Conservation (phyloP, 2,329 filamentous ascomycete genomes). For the Ceratocystis albifundus region DNA sequence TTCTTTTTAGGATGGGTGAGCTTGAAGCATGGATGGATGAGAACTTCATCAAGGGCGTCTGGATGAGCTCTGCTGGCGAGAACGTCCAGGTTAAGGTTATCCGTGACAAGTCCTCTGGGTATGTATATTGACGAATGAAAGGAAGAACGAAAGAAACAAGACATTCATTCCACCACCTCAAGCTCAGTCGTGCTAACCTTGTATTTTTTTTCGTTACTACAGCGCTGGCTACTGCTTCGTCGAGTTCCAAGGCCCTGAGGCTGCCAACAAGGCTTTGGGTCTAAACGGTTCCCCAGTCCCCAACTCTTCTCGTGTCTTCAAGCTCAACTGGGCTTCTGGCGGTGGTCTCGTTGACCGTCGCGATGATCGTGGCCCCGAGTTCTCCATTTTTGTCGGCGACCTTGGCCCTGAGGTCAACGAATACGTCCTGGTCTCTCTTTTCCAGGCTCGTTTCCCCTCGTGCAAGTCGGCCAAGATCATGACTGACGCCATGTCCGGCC, state of each 20-base stretch:
- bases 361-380: constrained; percentile 93
- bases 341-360: constrained; percentile 89
- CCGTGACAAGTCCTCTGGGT: constrained; percentile 97
- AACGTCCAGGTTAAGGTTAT: constrained; percentile 99
- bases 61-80: constrained; percentile 78
- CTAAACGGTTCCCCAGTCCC: constrained; percentile 84
- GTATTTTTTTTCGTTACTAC: neutral
- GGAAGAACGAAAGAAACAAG: too few species aligned
- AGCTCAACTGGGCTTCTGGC: constrained; percentile 98
- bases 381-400: constrained; percentile 94
- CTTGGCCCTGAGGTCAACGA: constrained; percentile 97
- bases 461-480: constrained; percentile 99
- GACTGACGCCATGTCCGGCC: constrained; percentile 95
- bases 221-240: constrained; percentile 99
- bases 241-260: constrained; percentile 72
- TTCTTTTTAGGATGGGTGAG: constrained; percentile 79
- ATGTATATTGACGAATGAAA: constrained; percentile 26
- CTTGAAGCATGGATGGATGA: constrained; percentile 99
- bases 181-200: constrained; percentile 24
- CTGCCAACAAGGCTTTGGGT: constrained; percentile 79
- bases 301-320: constrained; percentile 90
- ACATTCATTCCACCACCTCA: too few species aligned
- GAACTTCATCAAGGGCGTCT: constrained; percentile 93
- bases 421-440: constrained; percentile 91
- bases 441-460: constrained; percentile 89